Percentiles rank a stretch among this genome's conserved stretches.
These are phyloP conservation scores for Penicillium sp. DNA, from an alignment of 2,329 filamentous ascomycete genomes.

Conservation along the genomic window DNA sequence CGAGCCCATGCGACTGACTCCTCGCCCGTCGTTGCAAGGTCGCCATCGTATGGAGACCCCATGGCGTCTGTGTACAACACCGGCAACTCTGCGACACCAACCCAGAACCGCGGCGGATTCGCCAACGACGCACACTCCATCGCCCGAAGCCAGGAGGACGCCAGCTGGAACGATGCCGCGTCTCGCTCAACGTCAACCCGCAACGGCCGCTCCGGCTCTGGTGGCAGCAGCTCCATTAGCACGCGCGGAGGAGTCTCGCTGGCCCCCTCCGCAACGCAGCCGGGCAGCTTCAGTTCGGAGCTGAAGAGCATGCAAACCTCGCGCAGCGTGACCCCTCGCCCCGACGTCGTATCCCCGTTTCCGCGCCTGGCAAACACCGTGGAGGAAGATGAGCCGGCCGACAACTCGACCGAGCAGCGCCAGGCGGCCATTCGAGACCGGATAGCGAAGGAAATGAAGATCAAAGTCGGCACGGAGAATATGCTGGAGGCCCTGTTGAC, in stretches of 20 bases:
- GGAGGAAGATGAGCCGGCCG: conserved; percentile 58
- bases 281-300: conserved; percentile 86
- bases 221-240: conserved; percentile 58
- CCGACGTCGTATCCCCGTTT: conserved; percentile 55
- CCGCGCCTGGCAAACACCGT: conserved; percentile 44
- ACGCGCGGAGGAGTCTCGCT: conserved; percentile 63
- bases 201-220: conserved; percentile 52
- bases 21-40: conserved; percentile 28
- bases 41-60: conserved; percentile 25
- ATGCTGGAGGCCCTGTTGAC: conserved; percentile 89
- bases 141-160: conserved; percentile 37
- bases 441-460: conserved; percentile 94
- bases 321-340: conserved; percentile 57
- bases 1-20: conserved; percentile 27
- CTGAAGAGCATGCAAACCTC: conserved; percentile 66
- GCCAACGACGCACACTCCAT: conserved; percentile 33
- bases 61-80: conserved; percentile 44
- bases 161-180: conserved; percentile 33
- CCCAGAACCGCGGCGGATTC: conserved; percentile 36
- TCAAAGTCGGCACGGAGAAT: conserved; percentile 96
- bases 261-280: conserved; percentile 63
- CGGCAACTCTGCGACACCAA: conserved; percentile 39
- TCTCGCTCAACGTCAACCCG: conserved; percentile 29
- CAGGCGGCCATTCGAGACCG: conserved; percentile 74
- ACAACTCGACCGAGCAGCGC: conserved; percentile 64